Conservation (phyloP, 1,284 basidiomycete genomes). For the Hymenochaete sp. region DNA sequence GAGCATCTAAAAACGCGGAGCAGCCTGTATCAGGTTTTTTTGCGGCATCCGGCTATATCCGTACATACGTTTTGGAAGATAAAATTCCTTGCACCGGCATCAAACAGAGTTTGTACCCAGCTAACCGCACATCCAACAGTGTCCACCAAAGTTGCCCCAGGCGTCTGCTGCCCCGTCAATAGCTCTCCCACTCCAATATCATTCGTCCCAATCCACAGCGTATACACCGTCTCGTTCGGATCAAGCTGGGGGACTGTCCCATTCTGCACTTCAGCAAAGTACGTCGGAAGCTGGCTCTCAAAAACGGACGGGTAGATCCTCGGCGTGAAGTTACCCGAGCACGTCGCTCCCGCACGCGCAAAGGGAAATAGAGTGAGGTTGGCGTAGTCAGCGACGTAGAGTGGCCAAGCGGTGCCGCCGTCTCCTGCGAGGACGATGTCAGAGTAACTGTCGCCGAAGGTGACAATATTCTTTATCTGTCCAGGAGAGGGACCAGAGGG, state of each 20-base stretch:
- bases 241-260: constrained; percentile 22
- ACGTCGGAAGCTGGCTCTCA: constrained; percentile 32
- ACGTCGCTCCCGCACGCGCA: constrained; percentile 36
- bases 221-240: constrained; percentile 34
- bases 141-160: constrained; percentile 34
- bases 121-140: constrained; percentile 34
- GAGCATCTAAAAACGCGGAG: constrained; percentile 24
- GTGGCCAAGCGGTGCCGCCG: constrained; percentile 36
- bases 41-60: not conserved
- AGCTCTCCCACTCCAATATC: constrained; percentile 34
- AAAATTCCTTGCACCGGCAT: constrained; percentile 38
- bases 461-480: constrained; percentile 35
- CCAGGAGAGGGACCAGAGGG: not conserved
- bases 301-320: constrained; percentile 33
- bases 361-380: constrained; percentile 34
- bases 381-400: constrained; percentile 34
- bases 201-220: constrained; percentile 44
- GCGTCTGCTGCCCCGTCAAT: constrained; percentile 31
- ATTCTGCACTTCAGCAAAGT: constrained; percentile 26
- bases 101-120: constrained; percentile 32
- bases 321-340: constrained; percentile 34
- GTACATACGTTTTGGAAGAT: constrained; percentile 38
- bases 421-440: constrained; percentile 31
- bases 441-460: constrained; percentile 41
- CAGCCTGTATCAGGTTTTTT: not conserved